Conservation (phyloP, 148 eudicot species). For the Rhododendron henanense region DNA sequence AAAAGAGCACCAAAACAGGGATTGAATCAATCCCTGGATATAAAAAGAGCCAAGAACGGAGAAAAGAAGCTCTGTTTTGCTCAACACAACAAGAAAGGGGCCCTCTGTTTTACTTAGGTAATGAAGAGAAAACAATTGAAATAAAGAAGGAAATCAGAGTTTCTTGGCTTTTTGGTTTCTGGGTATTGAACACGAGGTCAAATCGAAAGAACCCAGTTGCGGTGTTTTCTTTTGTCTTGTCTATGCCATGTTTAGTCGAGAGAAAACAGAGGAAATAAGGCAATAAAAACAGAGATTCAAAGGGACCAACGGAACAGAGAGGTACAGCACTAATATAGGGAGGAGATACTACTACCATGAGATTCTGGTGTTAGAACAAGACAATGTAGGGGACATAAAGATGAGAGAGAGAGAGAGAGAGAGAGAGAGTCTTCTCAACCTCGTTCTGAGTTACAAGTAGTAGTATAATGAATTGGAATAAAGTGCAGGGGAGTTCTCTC, state of each 20-base stretch:
- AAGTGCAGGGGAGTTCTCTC: slow-evolving; percentile 31
- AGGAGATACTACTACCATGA: slow-evolving; percentile 21
- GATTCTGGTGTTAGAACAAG: slow-evolving; percentile 44
- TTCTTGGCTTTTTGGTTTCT: slow-evolving; percentile 19
- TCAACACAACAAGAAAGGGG: neutral
- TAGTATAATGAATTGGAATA: slow-evolving; percentile 42
- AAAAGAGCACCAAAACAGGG: neutral
- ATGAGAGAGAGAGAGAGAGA: slow-evolving; percentile 4
- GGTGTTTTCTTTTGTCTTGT: neutral
- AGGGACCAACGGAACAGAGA: slow-evolving; percentile 11
- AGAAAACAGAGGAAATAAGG: slow-evolving; percentile 9
- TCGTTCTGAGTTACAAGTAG: slow-evolving; percentile 35
- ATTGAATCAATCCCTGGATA: neutral
- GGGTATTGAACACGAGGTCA: slow-evolving; percentile 25
- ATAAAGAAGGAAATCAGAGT: slow-evolving; percentile 5
- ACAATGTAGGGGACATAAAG: slow-evolving; percentile 36
- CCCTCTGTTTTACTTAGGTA: slow-evolving; percentile 18
- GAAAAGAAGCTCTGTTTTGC: neutral
- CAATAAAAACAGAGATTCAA: neutral
- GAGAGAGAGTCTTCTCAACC: slow-evolving; percentile 19
- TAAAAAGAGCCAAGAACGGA: neutral
- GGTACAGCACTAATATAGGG: slow-evolving; percentile 12
- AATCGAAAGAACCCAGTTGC: slow-evolving; percentile 39
- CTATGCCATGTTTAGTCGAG: neutral
- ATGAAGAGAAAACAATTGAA: slow-evolving; percentile 16